Conservation (phyloP, 2,329 filamentous ascomycete species). For the Pseudocercospora fuligena region DNA sequence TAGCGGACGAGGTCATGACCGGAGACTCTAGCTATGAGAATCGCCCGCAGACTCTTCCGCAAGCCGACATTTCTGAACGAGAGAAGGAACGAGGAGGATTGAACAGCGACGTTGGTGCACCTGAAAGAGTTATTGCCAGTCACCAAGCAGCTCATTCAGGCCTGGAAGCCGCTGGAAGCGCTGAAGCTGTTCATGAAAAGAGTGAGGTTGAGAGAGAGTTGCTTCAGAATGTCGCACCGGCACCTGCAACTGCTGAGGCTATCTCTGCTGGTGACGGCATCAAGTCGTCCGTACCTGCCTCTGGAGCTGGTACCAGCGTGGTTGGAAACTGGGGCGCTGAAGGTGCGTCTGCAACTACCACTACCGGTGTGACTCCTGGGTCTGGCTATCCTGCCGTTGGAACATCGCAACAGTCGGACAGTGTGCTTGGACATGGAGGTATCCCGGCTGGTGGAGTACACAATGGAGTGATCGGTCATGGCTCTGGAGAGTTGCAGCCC, state of each 20-base stretch:
- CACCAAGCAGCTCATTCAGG: conserved; percentile 34
- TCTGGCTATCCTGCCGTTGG: neutral
- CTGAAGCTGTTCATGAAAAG: conserved; percentile 74
- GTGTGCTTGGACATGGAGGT: neutral
- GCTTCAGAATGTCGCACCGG: conserved; percentile 25
- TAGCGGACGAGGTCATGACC: neutral
- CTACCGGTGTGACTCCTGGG: neutral
- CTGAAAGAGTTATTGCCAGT: neutral
- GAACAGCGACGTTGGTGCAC: conserved; percentile 4
- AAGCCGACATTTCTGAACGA: conserved; percentile 6
- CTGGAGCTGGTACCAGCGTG: neutral
- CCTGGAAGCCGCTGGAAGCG: conserved; percentile 72
- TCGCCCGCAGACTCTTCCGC: conserved; percentile 18
- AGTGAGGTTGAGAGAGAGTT: conserved; percentile 73
- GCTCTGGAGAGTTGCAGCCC: neutral
- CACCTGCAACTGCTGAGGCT: neutral
- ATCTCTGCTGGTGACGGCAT: neutral
- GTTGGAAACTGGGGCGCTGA: conserved; percentile 2
- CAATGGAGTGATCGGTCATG: conserved; percentile 4
- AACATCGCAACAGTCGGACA: neutral
- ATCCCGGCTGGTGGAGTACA: neutral
- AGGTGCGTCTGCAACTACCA: neutral
- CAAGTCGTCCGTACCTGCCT: neutral
- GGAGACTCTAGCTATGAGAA: conserved; percentile 15
- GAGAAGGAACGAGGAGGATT: neutral